Base-by-base conservation (phyloP, 2,329 filamentous ascomycete genomes). In the Epichloe coenophiala region DNA sequence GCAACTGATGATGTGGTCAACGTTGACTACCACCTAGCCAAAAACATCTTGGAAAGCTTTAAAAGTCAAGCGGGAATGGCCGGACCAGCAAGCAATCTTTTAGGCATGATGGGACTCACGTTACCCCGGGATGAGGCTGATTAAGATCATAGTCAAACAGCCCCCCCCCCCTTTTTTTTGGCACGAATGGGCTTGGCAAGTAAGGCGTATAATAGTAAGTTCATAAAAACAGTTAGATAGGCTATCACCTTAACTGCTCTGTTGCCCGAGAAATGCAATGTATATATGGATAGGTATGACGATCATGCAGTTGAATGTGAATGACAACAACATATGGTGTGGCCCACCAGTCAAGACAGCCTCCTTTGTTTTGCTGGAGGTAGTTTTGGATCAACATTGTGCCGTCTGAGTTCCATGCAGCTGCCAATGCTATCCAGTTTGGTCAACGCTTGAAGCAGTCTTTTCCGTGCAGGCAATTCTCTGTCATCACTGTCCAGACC, bases 11-110 rank as follows among this genome's bases (percentile, higher is more conserved):
- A 79, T 9, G 81, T 84, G 49, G 77, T 93, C 4, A 75, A 89
- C 55, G 80, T 93, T 31, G 87, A 97, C 62, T 86, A 89, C 58
- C 91, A 93, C 54, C 73, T 98, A 23, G 89, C 87, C 17, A 88
- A 86, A 65, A 97, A 97, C 60, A 72, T 98, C 50, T 72, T 98
- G 1, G 88, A 96, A 65, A 91, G 88, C 59, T 90, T 98, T 68
- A 94, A 95, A 62, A 84, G 86, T 15, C 91, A 97, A 65, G 88
- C 75, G 17, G 93, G 93, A 12, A 79, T 85, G 72, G 75, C 88
- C 35, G 93, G 93, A 0, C 93, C 93, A 1, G 86, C 86, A 2
- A 83, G 90, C 1, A 97, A 96, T 63, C 71, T 98, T 53, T 75
- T 98, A 60, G 84, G 83, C 6, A 77, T 94, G 69, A 85, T 97